These are phyloP conservation scores for Apophysomyces elegans DNA, from an alignment of 371 early-diverging fungal genomes.

Conservation along the genomic window DNA sequence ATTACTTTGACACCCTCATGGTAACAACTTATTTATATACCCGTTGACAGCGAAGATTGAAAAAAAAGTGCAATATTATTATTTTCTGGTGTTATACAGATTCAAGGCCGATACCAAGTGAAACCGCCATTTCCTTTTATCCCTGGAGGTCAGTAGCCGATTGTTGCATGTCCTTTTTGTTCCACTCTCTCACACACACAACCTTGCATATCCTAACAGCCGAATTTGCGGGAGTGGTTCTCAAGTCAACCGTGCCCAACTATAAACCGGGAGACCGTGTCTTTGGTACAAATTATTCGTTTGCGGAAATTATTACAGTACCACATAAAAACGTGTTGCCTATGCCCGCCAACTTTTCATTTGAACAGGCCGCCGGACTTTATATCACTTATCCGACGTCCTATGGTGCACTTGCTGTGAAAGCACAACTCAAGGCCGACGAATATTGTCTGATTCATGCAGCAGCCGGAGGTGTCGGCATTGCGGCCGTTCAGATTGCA, in stretches of 20 bases:
- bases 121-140: slow-evolving; percentile 84
- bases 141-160: slow-evolving; percentile 58
- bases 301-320: slow-evolving; percentile 72
- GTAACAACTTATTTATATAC: slow-evolving; percentile 31
- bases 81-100: slow-evolving; percentile 34
- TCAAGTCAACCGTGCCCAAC: slow-evolving; percentile 46
- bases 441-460: slow-evolving; percentile 81
- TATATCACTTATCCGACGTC: slow-evolving; percentile 85
- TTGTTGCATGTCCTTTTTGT: neutral
- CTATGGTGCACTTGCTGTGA: slow-evolving; percentile 74
- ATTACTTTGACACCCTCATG: slow-evolving; percentile 87
- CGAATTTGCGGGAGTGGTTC: slow-evolving; percentile 59
- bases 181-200: neutral
- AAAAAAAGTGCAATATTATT: too few relatives aligned
- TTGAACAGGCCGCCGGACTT: slow-evolving; percentile 81
- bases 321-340: slow-evolving; percentile 51
- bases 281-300: slow-evolving; percentile 74
- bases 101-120: slow-evolving; percentile 85
- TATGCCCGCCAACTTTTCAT: slow-evolving; percentile 72
- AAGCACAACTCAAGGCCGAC: slow-evolving; percentile 70
- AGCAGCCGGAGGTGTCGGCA: slow-evolving; percentile 80
- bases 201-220: slow-evolving; percentile 13
- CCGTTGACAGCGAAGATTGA: too few relatives aligned
- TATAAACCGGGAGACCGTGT: slow-evolving; percentile 79
- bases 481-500: slow-evolving; percentile 72